Conservation (phyloP, 1,139 yeast species). For the Taphrina communis region DNA sequence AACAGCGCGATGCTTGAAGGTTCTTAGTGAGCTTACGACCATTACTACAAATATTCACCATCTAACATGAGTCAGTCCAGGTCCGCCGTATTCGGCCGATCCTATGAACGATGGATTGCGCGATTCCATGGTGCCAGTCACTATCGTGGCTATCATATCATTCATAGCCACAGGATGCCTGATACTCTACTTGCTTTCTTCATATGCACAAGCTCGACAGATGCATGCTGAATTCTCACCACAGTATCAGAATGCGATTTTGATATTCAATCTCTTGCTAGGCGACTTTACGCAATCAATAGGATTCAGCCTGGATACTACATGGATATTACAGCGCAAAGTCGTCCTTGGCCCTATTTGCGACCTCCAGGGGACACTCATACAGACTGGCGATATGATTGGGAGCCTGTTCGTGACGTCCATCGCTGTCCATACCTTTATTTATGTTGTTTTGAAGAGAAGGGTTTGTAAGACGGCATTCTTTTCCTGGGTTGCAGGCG, state of each 20-base stretch:
- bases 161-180: conserved; percentile 14
- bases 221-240: conserved; percentile 10
- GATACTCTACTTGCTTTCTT: conserved; percentile 1
- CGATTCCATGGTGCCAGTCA: conserved; percentile 18
- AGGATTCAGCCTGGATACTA: conserved; percentile 12
- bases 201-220: conserved; percentile 9
- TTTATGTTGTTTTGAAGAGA: conserved; percentile 13
- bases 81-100: conserved; percentile 10
- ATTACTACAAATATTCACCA: background rate
- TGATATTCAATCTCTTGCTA: conserved; percentile 23
- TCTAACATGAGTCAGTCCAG: conserved; percentile 9
- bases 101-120: conserved; percentile 18
- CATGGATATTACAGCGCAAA: conserved; percentile 7
- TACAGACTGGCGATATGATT: conserved; percentile 23
- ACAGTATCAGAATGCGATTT: conserved; percentile 17
- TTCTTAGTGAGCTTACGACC: background rate
- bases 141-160: conserved; percentile 9
- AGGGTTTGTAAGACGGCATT: conserved; percentile 2
- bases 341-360: conserved; percentile 16
- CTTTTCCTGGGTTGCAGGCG: conserved; percentile 3
- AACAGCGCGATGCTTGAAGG: background rate
- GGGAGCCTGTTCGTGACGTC: conserved; percentile 12
- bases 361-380: conserved; percentile 26
- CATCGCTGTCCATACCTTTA: conserved; percentile 20
- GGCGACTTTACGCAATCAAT: conserved; percentile 18